Conservation (phyloP, 306 rosid genomes). For the Inga oerstediana region DNA sequence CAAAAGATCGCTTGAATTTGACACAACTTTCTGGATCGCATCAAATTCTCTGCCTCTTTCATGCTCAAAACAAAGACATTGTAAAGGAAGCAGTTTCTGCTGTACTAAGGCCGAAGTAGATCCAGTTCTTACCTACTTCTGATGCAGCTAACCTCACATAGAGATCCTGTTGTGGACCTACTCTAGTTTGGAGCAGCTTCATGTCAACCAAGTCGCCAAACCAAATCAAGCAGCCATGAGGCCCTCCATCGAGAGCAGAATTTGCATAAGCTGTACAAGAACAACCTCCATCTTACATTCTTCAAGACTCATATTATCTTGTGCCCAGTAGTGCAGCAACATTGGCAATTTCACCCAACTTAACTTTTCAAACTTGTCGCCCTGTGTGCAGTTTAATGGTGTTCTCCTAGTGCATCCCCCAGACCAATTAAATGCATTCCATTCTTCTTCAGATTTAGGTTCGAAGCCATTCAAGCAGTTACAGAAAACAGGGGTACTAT, state of each 20-base stretch:
- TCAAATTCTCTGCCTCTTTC: not conserved
- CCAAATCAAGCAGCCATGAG: not conserved
- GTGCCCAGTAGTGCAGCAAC: not conserved
- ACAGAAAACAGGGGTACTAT: not conserved
- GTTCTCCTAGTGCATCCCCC: not conserved
- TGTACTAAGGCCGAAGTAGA: not conserved
- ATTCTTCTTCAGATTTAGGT: not conserved
- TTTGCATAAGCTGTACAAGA: not conserved
- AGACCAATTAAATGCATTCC: not conserved
- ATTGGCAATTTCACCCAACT: not conserved
- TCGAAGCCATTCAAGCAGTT: not conserved
- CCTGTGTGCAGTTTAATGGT: not conserved
- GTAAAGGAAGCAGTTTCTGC: not conserved
- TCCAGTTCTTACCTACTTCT: not conserved
- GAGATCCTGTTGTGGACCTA: not conserved
- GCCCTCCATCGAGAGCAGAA: not conserved
- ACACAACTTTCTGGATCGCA: too few relatives aligned
- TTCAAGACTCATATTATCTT: not conserved
- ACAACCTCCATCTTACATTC: not conserved
- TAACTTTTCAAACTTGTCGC: not conserved
- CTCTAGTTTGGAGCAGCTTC: not conserved
- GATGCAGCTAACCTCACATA: not conserved
- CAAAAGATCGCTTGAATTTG: too few relatives aligned
- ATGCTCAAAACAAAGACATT: not conserved
- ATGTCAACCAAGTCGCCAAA: not conserved